phyloP scores from a whole-genome alignment of 345 rosid species.

The Eucalyptus microcorys region DNA sequence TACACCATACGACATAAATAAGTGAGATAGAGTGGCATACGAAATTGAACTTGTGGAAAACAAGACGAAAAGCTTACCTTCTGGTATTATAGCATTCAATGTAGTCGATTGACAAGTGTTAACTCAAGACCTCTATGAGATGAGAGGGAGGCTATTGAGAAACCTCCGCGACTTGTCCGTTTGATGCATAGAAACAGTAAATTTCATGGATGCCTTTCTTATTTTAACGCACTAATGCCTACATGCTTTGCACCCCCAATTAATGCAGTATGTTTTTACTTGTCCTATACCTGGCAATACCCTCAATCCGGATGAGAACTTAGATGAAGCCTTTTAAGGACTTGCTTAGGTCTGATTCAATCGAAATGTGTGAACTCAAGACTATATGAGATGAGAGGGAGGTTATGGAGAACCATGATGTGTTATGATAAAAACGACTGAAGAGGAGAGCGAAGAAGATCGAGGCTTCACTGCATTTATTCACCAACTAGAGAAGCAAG shows the following conservation, averaged over 20 bases:
- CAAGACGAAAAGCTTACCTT: neutral
- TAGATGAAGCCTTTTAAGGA: neutral
- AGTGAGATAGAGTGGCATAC: neutral
- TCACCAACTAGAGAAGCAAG: neutral
- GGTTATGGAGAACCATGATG: neutral
- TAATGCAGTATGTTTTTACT: no score
- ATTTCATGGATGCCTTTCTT: fast-evolving
- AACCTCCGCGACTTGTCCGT: fast-evolving
- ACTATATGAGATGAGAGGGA: neutral
- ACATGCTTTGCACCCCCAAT: fast-evolving
- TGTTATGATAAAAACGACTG: neutral
- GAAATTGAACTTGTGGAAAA: neutral
- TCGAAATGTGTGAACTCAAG: neutral
- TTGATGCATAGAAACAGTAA: fast-evolving
- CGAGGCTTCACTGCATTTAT: neutral
- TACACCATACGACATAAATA: neutral
- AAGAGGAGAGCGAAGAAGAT: neutral
- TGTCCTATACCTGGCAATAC: fast-evolving
- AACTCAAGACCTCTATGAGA: neutral
- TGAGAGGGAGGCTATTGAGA: neutral
- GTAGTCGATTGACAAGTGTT: neutral
- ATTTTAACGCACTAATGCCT: fast-evolving
- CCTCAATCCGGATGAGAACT: fast-evolving
- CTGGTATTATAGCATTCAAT: neutral
- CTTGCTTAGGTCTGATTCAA: neutral